Conservation (phyloP, 179 eudicot genomes). For the Patellifolia procumbens region DNA sequence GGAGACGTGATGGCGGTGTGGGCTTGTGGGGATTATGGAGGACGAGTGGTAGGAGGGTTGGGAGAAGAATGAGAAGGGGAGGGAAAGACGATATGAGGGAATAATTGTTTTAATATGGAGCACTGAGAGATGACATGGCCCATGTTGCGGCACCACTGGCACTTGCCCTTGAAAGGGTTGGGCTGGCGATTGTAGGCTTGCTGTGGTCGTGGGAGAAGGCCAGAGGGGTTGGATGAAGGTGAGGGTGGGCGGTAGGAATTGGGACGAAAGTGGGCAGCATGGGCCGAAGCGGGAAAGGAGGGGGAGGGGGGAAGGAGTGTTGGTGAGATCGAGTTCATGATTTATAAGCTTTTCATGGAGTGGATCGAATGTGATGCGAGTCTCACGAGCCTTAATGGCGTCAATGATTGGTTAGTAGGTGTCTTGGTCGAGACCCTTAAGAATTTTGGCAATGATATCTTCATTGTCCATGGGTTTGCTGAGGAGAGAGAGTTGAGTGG, state of each 20-base stretch:
- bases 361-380: neutral
- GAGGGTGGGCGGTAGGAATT: neutral
- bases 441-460: neutral
- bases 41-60: too few species aligned
- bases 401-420: neutral
- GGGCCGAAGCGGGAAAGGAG: neutral
- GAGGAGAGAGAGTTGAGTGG: neutral
- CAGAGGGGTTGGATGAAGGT: neutral
- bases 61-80: neutral
- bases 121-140: neutral
- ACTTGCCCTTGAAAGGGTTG: neutral
- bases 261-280: neutral
- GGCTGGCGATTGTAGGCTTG: neutral
- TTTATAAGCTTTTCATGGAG: neutral
- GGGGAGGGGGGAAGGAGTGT: neutral
- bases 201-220: neutral
- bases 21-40: neutral
- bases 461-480: constrained; percentile 1
- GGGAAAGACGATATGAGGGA: neutral
- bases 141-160: neutral
- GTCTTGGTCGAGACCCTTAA: neutral
- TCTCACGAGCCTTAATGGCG: neutral
- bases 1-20: neutral
- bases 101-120: neutral
- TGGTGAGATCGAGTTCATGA: neutral